phyloP scores from a whole-genome alignment of 257 asterid genomes.

The Marsdenia floribunda region DNA sequence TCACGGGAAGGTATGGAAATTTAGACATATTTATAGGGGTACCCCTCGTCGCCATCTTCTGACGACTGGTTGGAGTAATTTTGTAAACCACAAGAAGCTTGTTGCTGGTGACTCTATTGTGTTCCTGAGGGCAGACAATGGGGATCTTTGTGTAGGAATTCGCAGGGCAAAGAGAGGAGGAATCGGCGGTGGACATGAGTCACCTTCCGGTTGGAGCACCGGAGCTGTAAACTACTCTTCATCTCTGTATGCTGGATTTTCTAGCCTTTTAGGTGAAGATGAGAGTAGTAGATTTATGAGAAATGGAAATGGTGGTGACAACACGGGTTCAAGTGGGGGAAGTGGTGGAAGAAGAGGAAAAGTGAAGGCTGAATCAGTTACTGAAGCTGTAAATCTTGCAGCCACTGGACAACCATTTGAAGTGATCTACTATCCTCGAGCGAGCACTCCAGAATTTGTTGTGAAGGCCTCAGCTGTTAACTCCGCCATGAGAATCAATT shows the following conservation, averaged over 20 bases:
- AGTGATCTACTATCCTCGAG: constrained; percentile 64
- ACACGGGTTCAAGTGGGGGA: constrained; percentile 29
- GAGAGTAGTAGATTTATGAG: constrained; percentile 21
- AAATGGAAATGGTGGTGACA: constrained; percentile 11
- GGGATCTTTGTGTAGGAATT: constrained; percentile 64
- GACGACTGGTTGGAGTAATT: constrained; percentile 82
- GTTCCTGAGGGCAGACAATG: constrained; percentile 68
- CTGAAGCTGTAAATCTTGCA: constrained; percentile 53
- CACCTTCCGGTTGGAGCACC: constrained; percentile 56
- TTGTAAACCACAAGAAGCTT: constrained; percentile 77
- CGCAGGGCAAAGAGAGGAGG: constrained; percentile 76
- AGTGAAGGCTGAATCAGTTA: constrained; percentile 46
- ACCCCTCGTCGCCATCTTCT: constrained; percentile 73
- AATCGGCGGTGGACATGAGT: constrained; percentile 41
- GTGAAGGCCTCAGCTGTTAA: constrained; percentile 55
- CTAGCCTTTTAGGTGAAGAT: constrained; percentile 36
- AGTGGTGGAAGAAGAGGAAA: constrained; percentile 24
- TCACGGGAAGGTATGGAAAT: constrained; percentile 63
- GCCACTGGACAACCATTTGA: constrained; percentile 53
- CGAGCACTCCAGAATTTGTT: constrained; percentile 73
- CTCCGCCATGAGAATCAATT: constrained; percentile 57
- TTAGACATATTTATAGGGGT: constrained; percentile 75
- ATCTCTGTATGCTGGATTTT: constrained; percentile 30
- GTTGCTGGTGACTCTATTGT: constrained; percentile 80
- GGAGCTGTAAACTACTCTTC: constrained; percentile 26